A percentile compares a stretch with the other conserved stretches of the same genome.
Conservation (phyloP, 495 filamentous ascomycete genomes). For the Talaromyces liani region DNA sequence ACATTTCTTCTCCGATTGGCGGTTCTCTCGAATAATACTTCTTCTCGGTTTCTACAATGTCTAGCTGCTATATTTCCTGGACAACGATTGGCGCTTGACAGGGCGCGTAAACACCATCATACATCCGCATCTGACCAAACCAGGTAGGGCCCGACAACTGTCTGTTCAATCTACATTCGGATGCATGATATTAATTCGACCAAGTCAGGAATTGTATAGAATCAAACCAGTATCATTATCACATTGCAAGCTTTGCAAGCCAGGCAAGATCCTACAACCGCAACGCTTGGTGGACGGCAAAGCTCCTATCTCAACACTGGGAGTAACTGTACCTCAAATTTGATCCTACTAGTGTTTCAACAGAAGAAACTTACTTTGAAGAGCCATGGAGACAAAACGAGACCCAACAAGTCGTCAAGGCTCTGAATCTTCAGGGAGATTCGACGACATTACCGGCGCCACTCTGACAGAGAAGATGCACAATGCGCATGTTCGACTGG, state of each 20-base stretch:
- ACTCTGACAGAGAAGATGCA: constrained; percentile 25
- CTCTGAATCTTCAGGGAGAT: constrained; percentile 20
- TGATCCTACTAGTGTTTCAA: background rate
- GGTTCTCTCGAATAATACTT: background rate
- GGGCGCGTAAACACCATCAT: background rate
- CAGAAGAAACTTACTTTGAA: background rate
- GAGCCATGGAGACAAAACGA: constrained; percentile 3
- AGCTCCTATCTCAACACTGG: background rate
- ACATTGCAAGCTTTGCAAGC: background rate
- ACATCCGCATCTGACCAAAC: background rate
- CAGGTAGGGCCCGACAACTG: background rate
- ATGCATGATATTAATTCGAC: background rate
- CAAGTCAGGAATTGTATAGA: background rate
- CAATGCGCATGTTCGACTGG: constrained; percentile 22
- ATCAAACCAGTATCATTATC: background rate
- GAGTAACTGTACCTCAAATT: background rate
- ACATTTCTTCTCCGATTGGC: background rate
- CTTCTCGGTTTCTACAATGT: background rate
- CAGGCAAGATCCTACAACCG: background rate
- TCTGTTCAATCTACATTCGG: background rate
- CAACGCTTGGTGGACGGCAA: background rate
- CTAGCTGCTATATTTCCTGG: background rate
- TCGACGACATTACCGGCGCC: constrained; percentile 21
- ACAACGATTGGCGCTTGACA: background rate
- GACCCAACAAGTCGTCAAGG: constrained; percentile 1